Conservation (phyloP, 2,329 filamentous ascomycete genomes). For the Aureobasidium sp. region DNA sequence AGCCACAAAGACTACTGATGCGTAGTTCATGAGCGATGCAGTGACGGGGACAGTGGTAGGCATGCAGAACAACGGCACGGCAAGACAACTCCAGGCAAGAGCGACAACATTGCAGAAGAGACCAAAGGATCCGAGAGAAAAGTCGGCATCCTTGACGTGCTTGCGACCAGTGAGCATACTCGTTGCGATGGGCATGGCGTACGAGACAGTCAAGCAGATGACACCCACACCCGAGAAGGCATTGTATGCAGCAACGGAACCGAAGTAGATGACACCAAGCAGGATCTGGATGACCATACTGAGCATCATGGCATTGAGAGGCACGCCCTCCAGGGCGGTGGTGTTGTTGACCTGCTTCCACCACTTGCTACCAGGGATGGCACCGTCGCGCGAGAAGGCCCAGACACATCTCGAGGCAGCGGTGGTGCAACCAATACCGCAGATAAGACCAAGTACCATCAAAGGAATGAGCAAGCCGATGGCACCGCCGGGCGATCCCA, state of each 20-base stretch:
- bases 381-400: constrained; percentile 64
- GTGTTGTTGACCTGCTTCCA: constrained; percentile 60
- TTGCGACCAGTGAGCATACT: constrained; percentile 55
- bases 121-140: constrained; percentile 57
- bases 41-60: constrained; percentile 57
- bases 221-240: constrained; percentile 59
- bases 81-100: constrained; percentile 60
- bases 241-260: constrained; percentile 62
- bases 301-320: constrained; percentile 66
- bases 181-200: constrained; percentile 59
- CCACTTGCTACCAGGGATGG: constrained; percentile 54
- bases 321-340: constrained; percentile 51
- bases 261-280: constrained; percentile 63
- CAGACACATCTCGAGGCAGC: constrained; percentile 61
- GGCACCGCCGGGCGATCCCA: constrained; percentile 53
- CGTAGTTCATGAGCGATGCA: constrained; percentile 61
- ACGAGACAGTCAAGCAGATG: constrained; percentile 62
- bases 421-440: constrained; percentile 63
- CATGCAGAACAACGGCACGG: constrained; percentile 69
- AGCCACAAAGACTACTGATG: constrained; percentile 64
- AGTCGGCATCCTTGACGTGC: constrained; percentile 51
- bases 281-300: constrained; percentile 58
- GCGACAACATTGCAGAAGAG: constrained; percentile 56
- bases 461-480: constrained; percentile 59
- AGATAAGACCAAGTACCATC: constrained; percentile 59